Percentiles rank a stretch among this genome's conserved stretches.
These are phyloP conservation scores for Mycena latifolia DNA, from an alignment of 768 basidiomycete species.

Conservation along the genomic window DNA sequence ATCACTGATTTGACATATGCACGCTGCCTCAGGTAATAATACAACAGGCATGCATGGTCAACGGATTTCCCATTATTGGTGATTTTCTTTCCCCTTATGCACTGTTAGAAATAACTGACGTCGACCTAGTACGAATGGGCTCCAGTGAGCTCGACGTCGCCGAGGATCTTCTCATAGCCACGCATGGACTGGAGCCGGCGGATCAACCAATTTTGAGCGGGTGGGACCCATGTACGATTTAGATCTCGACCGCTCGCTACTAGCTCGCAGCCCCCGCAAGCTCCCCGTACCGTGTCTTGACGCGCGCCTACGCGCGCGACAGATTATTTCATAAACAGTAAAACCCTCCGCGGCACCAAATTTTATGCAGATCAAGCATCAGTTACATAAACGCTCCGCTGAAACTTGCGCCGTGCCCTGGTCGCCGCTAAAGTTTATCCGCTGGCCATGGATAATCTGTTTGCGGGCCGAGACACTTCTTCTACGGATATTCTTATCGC, in stretches of 20 bases:
- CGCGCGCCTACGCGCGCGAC: no score
- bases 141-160: no score
- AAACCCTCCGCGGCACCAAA: not conserved
- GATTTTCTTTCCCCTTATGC: conserved; percentile 13
- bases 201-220: conserved; percentile 7
- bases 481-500: no score
- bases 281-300: no score
- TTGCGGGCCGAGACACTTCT: no score
- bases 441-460: no score
- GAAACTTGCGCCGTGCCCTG: not conserved
- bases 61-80: not conserved
- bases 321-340: not conserved
- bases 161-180: conserved; percentile 20
- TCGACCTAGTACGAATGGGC: no score
- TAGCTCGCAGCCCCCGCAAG: no score
- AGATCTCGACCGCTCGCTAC: no score
- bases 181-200: conserved; percentile 18
- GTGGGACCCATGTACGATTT: not conserved
- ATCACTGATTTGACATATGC: conserved; percentile 12
- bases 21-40: no score
- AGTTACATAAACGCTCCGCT: not conserved
- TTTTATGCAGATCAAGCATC: not conserved
- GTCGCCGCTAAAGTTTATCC: not conserved
- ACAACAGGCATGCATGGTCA: no score
- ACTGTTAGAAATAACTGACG: not conserved